phyloP scores from a whole-genome alignment of 345 rosid genomes.

The Lumnitzera racemosa region DNA sequence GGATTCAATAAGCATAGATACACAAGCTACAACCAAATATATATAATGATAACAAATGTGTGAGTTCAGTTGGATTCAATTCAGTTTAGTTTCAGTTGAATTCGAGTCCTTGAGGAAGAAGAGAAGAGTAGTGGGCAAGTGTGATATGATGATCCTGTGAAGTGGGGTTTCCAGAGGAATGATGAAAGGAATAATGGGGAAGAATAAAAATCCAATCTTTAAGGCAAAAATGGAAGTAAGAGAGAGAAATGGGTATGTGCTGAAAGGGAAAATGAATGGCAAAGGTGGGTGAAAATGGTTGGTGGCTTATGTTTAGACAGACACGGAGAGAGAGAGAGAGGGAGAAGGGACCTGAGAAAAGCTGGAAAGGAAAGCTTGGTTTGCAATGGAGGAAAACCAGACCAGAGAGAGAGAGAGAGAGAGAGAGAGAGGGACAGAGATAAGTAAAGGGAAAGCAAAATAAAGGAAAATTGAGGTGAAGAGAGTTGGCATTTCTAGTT shows the following conservation, averaged over 20 bases:
- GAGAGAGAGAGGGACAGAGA: constrained; percentile 9
- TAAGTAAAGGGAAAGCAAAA: constrained; percentile 40
- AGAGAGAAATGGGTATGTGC: constrained; percentile 9
- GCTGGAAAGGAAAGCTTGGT: constrained; percentile 71
- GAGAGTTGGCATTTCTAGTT: constrained; percentile 39
- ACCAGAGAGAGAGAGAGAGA: constrained; percentile 6
- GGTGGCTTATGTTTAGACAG: constrained; percentile 30
- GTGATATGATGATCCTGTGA: constrained; percentile 19
- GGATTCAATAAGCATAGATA: constrained; percentile 31
- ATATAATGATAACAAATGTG: too few relatives aligned
- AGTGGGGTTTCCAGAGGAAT: constrained; percentile 5
- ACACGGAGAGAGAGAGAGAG: constrained; percentile 14
- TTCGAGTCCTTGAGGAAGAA: constrained; percentile 5
- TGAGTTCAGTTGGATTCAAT: too few relatives aligned
- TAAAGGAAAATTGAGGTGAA: constrained; percentile 12
- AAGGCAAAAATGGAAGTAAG: constrained; percentile 18
- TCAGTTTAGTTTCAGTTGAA: too few relatives aligned
- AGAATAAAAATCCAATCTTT: constrained; percentile 32
- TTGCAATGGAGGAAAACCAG: constrained; percentile 77
- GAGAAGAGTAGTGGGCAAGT: constrained; percentile 34
- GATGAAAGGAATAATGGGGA: constrained; percentile 14
- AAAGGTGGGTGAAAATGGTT: constrained; percentile 35
- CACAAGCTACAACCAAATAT: constrained; percentile 35
- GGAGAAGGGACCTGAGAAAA: constrained; percentile 13
- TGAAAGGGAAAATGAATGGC: background rate